phyloP scores from a whole-genome alignment of 2,329 filamentous ascomycete genomes.

The Myriosclerotinia duriaeana region DNA sequence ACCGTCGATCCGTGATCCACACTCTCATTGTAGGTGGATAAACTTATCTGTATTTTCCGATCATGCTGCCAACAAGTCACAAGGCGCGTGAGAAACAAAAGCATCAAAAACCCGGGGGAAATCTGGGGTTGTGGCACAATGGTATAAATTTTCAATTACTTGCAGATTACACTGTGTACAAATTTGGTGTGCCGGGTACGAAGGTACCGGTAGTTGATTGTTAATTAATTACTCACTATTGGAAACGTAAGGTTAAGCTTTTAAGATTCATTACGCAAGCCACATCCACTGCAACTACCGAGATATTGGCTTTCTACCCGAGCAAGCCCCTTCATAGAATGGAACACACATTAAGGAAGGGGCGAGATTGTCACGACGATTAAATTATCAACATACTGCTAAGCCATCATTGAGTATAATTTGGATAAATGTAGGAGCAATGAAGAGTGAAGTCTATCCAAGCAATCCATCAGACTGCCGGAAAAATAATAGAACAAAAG shows the following conservation, averaged over 20 bases:
- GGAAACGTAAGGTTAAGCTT: not conserved
- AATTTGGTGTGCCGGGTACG: not conserved
- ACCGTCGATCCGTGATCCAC: not conserved
- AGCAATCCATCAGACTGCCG: not conserved
- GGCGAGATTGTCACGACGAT: not conserved
- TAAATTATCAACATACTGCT: not conserved
- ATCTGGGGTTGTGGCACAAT: not conserved
- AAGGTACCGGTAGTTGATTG: not conserved
- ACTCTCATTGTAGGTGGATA: slow-evolving; percentile 14
- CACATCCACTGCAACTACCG: not conserved
- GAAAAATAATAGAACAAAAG: not conserved
- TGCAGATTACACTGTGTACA: not conserved
- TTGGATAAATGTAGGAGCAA: not conserved
- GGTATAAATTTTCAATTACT: not conserved
- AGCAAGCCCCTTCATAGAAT: not conserved
- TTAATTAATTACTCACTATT: not conserved
- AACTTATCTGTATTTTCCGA: slow-evolving; percentile 7
- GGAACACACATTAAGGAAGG: not conserved
- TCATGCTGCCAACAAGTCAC: not conserved
- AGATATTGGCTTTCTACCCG: not conserved
- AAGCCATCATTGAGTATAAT: not conserved
- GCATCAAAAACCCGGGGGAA: not conserved
- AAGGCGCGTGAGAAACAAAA: not conserved
- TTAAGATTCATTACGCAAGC: not conserved
- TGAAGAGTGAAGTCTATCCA: not conserved